Evolutionary conservation across 306 rosid genomes (phyloP).

Genomic region (Mimosa pudica): DNA sequence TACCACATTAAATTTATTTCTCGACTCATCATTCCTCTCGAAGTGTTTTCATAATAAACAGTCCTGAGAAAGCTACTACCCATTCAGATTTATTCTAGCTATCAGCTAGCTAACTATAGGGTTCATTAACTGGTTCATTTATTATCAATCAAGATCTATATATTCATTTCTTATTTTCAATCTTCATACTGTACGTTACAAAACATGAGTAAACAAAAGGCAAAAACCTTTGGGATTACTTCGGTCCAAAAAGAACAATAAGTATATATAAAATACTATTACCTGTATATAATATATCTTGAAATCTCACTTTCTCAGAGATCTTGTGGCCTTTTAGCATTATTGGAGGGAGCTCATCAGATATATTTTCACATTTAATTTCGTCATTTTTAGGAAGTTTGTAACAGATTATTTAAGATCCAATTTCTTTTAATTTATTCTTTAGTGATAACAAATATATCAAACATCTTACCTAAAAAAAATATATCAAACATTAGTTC

Average conservation of each 20-base stretch:
- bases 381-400: not conserved
- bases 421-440: too few species aligned
- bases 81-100: not conserved
- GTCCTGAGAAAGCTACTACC: slow-evolving; percentile 20
- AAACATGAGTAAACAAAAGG: not conserved
- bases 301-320: slow-evolving; percentile 26
- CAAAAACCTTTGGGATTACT: not conserved
- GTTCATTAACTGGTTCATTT: not conserved
- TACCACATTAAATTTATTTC: not conserved
- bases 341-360: slow-evolving; percentile 27
- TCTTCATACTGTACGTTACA: not conserved
- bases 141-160: not conserved
- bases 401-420: not conserved
- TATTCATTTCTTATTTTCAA: not conserved
- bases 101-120: too few species aligned
- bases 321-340: slow-evolving; percentile 34
- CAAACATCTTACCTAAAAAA: too few species aligned
- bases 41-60: not conserved
- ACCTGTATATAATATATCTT: not conserved
- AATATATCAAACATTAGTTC: not conserved
- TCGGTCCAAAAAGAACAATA: slow-evolving; percentile 17
- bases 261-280: not conserved
- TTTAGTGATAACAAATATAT: too few species aligned
- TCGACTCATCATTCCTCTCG: not conserved
- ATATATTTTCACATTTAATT: not conserved